Evolutionary conservation across 192 early-diverging fungal species (phyloP), one percentile per base, ranked within the genome.

Genomic region (Pilobolus umbonatus): DNA sequence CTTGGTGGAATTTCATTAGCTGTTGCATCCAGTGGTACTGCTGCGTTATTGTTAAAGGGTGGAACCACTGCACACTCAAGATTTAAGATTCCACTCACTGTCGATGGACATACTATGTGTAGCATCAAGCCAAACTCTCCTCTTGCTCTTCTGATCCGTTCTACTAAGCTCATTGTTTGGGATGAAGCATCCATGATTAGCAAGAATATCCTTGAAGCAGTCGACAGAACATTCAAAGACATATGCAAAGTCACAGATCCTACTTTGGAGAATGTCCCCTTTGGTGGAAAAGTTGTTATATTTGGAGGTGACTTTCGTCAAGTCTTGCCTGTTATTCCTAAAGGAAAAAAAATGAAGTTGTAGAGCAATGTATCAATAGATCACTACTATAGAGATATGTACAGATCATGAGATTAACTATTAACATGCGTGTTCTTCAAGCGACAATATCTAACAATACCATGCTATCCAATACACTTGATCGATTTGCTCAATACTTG

Each of bases 111-210:
- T 4, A 47, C 19, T 28, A 25, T 47, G 1, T 47, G 25, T 26
- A 47, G 0, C 1, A 47, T 47, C 25, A 47, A 0, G 1, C 7
- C 24, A 1, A 17, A 8, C 3, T 19, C 28, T 14, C 14, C 55
- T 0, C 4, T 39, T 15, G 69, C 65, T 14, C 0, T 34, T 4
- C 39, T 68, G 3, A 29, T 68, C 10, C 24, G 25, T 15, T 6
- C 30, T 10, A 21, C 74, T 4, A 52, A 57, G 22, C 22, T 71
- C 22, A 62, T 75, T 45, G 26, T 75, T 12, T 75, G 73, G 73
- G 73, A 70, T 40, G 73, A 75, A 53, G 64, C 64, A 36, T 55
- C 66, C 24, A 74, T 67, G 64, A 42, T 44, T 7, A 45, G 62
- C 38, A 25, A 28, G 0, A 26, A 57, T 53, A 22, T 32, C 0